Conservation (phyloP, 2,329 filamentous ascomycete species). For the Chaetomium sp. region DNA sequence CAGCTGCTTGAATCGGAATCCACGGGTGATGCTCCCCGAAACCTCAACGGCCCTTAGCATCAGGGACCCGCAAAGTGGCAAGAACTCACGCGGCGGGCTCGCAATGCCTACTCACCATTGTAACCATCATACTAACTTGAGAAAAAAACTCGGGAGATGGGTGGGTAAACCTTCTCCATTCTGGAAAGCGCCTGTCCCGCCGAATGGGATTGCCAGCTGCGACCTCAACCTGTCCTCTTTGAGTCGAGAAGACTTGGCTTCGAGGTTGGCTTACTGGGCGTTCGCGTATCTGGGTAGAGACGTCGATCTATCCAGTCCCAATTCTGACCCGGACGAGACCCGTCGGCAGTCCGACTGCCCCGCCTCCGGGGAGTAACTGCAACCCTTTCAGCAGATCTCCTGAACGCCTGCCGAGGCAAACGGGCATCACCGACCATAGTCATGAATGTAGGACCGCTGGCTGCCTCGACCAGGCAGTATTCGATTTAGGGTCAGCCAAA, state of each 20-base stretch:
- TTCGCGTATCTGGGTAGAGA: background rate
- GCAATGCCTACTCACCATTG: background rate
- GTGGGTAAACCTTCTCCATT: background rate
- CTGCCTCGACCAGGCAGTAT: background rate
- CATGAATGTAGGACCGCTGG: background rate
- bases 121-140: background rate
- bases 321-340: background rate
- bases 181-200: background rate
- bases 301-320: slow-evolving; percentile 4
- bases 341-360: slow-evolving; percentile 8
- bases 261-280: background rate
- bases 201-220: background rate
- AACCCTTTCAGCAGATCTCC: background rate
- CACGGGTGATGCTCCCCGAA: background rate
- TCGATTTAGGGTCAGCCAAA: background rate
- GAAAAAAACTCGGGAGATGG: background rate
- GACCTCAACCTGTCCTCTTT: background rate
- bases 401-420: slow-evolving; percentile 1
- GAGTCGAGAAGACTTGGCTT: background rate
- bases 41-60: background rate
- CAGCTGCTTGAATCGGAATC: background rate
- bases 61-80: background rate
- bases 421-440: background rate
- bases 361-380: slow-evolving; percentile 6
- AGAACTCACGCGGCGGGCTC: background rate